Percentiles rank a stretch among this genome's conserved stretches.
Conservation (phyloP, 176 grass and related monocot species). For the Aegilops umbellulata region DNA sequence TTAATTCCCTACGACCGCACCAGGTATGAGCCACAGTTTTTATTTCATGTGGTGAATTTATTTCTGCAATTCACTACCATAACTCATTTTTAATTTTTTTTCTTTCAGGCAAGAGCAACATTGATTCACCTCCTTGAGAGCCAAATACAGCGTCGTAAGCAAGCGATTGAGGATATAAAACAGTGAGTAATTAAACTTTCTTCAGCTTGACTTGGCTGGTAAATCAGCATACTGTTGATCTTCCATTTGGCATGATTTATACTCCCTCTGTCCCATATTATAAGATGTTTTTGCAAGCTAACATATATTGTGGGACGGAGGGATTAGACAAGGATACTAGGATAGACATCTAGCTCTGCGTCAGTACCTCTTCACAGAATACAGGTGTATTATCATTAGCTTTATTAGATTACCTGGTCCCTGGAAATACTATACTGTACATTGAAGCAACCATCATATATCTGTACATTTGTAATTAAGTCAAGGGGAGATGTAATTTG, state of each 20-base stretch:
- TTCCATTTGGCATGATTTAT: not conserved
- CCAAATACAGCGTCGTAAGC: conserved; percentile 77
- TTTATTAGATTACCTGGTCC: not conserved
- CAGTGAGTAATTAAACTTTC: conserved; percentile 41
- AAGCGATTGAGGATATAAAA: conserved; percentile 91
- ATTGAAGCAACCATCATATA: not conserved
- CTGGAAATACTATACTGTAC: not conserved
- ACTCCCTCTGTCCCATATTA: no score
- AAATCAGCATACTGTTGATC: not conserved
- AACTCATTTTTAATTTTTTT: conserved; percentile 2
- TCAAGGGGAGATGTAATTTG: not conserved
- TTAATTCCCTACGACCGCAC: conserved; percentile 84
- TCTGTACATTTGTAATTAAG: not conserved
- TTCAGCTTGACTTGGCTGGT: not conserved
- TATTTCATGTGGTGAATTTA: not conserved
- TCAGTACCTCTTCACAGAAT: not conserved
- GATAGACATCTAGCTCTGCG: not conserved
- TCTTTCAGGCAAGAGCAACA: conserved; percentile 80
- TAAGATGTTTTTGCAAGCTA: no score
- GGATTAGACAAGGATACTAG: no score
- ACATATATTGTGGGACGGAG: no score
- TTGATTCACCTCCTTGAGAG: conserved; percentile 89
- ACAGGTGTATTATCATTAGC: not conserved
- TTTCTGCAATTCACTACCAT: not conserved
- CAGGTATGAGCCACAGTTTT: conserved; percentile 46